Conservation (phyloP, 805 yeast genomes). For the Starmerella kuoi region DNA sequence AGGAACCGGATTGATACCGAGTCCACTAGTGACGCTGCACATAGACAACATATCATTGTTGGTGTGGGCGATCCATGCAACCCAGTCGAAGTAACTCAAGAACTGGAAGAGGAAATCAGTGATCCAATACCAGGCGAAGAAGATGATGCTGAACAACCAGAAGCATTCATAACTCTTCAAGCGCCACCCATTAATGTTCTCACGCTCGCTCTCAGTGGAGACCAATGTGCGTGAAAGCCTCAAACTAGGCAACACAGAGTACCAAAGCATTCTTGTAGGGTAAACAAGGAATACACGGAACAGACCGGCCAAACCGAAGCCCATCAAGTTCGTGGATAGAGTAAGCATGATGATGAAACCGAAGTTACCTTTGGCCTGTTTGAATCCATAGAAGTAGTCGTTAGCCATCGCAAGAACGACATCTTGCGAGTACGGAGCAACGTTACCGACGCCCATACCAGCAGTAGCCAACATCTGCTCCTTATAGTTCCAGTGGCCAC, state of each 20-base stretch:
- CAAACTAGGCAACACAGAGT: constrained; percentile 37
- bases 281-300: constrained; percentile 48
- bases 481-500: constrained; percentile 37
- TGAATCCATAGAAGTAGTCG: constrained; percentile 21
- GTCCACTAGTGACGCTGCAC: constrained; percentile 33
- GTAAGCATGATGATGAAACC: constrained; percentile 44
- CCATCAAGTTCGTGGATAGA: constrained; percentile 48
- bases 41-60: constrained; percentile 38
- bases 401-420: constrained; percentile 30
- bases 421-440: constrained; percentile 23
- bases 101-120: constrained; percentile 57
- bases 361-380: constrained; percentile 27
- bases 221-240: constrained; percentile 40
- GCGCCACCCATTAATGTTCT: constrained; percentile 36
- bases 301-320: constrained; percentile 56
- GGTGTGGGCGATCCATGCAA: constrained; percentile 45
- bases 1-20: constrained; percentile 44
- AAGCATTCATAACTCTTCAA: background rate
- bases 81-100: constrained; percentile 51
- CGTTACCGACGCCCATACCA: constrained; percentile 24
- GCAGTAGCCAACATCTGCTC: constrained; percentile 36
- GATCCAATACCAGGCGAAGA: constrained; percentile 44
- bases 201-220: constrained; percentile 5
- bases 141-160: background rate
- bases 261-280: constrained; percentile 45